A percentile compares a stretch with the other conserved stretches of the same genome.
phyloP scores from a whole-genome alignment of 1,284 basidiomycete genomes.

The Cryptococcus wingfieldii region DNA sequence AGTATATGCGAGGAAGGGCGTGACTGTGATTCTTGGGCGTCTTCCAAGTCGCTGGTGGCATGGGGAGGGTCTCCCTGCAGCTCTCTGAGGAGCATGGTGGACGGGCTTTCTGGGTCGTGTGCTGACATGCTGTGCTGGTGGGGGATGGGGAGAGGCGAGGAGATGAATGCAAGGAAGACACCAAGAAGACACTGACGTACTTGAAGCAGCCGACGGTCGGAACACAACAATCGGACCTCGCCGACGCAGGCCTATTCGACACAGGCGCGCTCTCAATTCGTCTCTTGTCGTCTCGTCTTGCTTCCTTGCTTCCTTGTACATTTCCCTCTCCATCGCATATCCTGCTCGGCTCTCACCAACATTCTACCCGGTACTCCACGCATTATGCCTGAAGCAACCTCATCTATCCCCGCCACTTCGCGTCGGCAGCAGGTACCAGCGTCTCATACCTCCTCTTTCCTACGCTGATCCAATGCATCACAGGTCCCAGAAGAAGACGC shows the following conservation, averaged over 20 bases:
- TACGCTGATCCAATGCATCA: not conserved
- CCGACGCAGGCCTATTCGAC: not conserved
- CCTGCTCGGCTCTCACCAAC: too few relatives aligned
- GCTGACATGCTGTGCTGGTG: not conserved
- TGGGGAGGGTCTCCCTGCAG: constrained; percentile 22
- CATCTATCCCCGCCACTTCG: not conserved
- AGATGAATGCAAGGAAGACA: not conserved
- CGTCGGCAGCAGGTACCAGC: not conserved
- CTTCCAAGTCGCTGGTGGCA: not conserved
- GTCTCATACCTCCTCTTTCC: constrained; percentile 40
- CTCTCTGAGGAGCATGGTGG: constrained; percentile 39
- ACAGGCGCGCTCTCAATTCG: not conserved
- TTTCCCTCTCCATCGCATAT: not conserved
- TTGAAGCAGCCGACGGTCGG: too few relatives aligned
- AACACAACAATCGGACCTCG: too few relatives aligned
- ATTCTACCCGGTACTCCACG: too few relatives aligned
- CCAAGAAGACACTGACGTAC: not conserved
- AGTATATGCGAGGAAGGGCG: constrained; percentile 8
- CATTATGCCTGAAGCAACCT: too few relatives aligned
- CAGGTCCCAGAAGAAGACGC: constrained; percentile 44
- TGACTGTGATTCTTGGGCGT: constrained; percentile 1
- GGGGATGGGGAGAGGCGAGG: not conserved
- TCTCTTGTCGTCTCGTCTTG: not conserved
- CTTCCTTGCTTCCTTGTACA: not conserved
- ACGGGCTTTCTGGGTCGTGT: constrained; percentile 35